These are phyloP conservation scores for Stephania cephalantha DNA, from an alignment of 164 flowering plant species.

Conservation along the genomic window DNA sequence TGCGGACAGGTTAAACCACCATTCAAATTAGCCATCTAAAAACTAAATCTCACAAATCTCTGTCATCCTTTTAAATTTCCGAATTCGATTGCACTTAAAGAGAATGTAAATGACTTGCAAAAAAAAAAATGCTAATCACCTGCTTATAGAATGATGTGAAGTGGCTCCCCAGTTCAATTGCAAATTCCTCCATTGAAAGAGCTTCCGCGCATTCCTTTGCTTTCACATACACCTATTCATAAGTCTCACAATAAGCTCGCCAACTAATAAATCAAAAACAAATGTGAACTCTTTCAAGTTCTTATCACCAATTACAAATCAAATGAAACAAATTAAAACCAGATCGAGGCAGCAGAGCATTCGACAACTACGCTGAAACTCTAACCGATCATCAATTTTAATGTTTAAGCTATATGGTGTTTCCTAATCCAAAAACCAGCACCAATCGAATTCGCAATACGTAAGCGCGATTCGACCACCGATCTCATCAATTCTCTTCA, in stretches of 20 bases:
- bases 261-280: not conserved
- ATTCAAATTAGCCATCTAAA: too few relatives aligned
- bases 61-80: too few relatives aligned
- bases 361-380: not conserved
- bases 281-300: not conserved
- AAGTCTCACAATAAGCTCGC: not conserved
- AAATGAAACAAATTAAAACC: not conserved
- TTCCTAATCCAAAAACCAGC: too few relatives aligned
- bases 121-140: constrained; percentile 29
- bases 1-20: too few relatives aligned
- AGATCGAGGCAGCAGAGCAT: not conserved
- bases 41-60: too few relatives aligned
- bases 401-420: too few relatives aligned
- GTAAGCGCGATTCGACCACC: too few relatives aligned
- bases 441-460: too few relatives aligned
- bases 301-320: not conserved
- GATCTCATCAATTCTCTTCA: not conserved
- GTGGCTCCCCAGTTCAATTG: constrained; percentile 74
- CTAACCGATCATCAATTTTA: not conserved
- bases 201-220: constrained; percentile 77
- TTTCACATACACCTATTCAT: constrained; percentile 79
- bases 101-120: not conserved
- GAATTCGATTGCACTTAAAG: not conserved
- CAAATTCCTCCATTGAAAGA: constrained; percentile 80
- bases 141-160: constrained; percentile 66